Evolutionary conservation across 768 basidiomycete genomes (phyloP), one percentile per base, ranked within the genome.

Genomic region (Macrolepiota dolichaula): DNA sequence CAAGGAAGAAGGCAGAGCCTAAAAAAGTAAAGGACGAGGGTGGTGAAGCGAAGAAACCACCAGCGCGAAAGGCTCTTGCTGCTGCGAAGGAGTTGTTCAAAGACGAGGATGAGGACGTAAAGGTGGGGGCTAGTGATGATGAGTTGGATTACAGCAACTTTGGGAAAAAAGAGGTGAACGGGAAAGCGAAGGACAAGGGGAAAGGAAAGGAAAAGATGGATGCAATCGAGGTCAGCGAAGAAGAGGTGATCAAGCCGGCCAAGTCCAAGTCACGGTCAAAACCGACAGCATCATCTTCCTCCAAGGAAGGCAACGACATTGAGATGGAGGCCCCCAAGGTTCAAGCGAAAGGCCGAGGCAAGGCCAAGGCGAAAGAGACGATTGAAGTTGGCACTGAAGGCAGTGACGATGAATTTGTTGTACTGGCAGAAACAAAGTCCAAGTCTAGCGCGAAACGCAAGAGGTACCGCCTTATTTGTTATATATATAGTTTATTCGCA

Each of bases 361-460:
- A 63, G 47, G 60, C 59, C 22, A 66, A 65, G 56, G 59, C 62
- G 59, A 67, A 62, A 25, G 47, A 54, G 37, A 49, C 54, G 13
- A 49, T 61, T 17, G 55, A 52, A 12, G 29, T 60, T 10, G 67
- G 63, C 36, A 62, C 60, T 35, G 64, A 69, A 29, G 61, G 49
- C 24, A 63, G 62, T 24, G 63, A 68, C 55, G 63, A 66, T 42
- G 62, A 66, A 24, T 59, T 44, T 37, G 19, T 59, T 32, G 51
- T 51, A 42, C 24, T 51, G 17, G 24, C 22, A 38, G 53, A 49
- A 50, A 38, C 50, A 22, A 71, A 73, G 59, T 69, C 57, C 35
- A 63, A 68, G 53, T 62, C 52, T 13, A 46, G 68, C 15, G 69
- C 74, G 47, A 92, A 92, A 73, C 85, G 89, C 46, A 93, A 92